These are phyloP conservation scores for Trichocladium antarcticum DNA, from an alignment of 495 filamentous ascomycete genomes.

Conservation along the genomic window DNA sequence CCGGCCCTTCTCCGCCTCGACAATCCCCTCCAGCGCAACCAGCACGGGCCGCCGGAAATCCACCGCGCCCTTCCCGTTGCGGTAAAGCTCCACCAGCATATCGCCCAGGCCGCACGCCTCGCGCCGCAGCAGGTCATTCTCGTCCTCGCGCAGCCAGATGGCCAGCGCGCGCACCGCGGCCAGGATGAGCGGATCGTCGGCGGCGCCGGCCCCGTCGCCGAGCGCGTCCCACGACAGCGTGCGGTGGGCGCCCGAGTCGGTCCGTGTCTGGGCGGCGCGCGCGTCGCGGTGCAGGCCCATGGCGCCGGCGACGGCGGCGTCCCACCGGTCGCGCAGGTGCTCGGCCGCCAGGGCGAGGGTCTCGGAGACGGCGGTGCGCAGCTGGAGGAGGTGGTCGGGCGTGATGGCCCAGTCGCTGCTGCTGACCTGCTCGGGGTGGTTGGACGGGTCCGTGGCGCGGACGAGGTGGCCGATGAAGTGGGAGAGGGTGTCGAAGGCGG, in stretches of 20 bases:
- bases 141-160: conserved; percentile 54
- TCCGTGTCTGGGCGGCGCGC: conserved; percentile 22
- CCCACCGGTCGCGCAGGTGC: conserved; percentile 55
- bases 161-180: conserved; percentile 43
- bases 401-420: conserved; percentile 26
- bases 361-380: conserved; percentile 47
- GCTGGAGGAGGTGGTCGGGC: conserved; percentile 45
- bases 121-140: conserved; percentile 42
- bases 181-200: conserved; percentile 39
- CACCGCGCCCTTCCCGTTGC: conserved; percentile 13
- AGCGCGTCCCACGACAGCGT: conserved; percentile 44
- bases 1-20: conserved; percentile 34
- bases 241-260: conserved; percentile 25
- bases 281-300: conserved; percentile 42
- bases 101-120: conserved; percentile 48
- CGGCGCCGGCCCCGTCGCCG: conserved; percentile 21
- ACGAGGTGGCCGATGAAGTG: conserved; percentile 50
- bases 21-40: conserved; percentile 42
- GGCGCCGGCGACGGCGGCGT: conserved; percentile 44
- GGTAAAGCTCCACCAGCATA: conserved; percentile 48
- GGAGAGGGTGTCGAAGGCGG: conserved; percentile 48
- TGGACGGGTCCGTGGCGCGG: conserved; percentile 36
- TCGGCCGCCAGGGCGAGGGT: conserved; percentile 49
- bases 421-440: conserved; percentile 6
- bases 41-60: conserved; percentile 45